phyloP scores from a whole-genome alignment of 192 early-diverging fungal species.

The Entrophospora sp. region DNA sequence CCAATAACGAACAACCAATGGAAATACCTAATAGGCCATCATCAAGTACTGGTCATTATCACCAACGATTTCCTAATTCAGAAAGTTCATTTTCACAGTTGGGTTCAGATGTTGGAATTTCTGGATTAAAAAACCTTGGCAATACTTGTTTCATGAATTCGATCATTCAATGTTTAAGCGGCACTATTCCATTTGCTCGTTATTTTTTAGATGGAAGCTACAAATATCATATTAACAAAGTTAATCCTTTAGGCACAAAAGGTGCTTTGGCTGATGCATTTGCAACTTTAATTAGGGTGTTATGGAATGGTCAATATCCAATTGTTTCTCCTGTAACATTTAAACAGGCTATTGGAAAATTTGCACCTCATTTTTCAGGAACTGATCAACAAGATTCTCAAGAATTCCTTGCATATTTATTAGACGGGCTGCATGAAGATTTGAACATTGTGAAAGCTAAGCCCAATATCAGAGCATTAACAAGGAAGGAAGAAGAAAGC shows the following conservation, averaged over 20 bases:
- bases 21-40: constrained; percentile 22
- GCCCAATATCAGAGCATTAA: constrained; percentile 22
- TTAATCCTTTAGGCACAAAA: constrained; percentile 60
- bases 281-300: constrained; percentile 61
- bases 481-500: constrained; percentile 35
- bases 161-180: constrained; percentile 67
- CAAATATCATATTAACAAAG: constrained; percentile 49
- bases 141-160: constrained; percentile 85
- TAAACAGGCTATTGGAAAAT: constrained; percentile 60
- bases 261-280: constrained; percentile 72
- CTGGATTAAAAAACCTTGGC: constrained; percentile 69
- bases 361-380: constrained; percentile 73
- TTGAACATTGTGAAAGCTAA: constrained; percentile 57
- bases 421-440: constrained; percentile 87
- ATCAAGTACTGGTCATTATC: constrained; percentile 27
- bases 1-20: no score
- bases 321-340: constrained; percentile 76
- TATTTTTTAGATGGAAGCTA: constrained; percentile 64
- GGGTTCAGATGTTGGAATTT: constrained; percentile 48
- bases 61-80: constrained; percentile 22
- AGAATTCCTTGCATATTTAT: constrained; percentile 83
- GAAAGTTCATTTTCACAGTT: constrained; percentile 26
- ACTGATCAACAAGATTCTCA: constrained; percentile 95
- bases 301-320: constrained; percentile 74
- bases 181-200: constrained; percentile 56